phyloP scores from a whole-genome alignment of 2,329 filamentous ascomycete genomes.

The Stachybotrys chartarum region DNA sequence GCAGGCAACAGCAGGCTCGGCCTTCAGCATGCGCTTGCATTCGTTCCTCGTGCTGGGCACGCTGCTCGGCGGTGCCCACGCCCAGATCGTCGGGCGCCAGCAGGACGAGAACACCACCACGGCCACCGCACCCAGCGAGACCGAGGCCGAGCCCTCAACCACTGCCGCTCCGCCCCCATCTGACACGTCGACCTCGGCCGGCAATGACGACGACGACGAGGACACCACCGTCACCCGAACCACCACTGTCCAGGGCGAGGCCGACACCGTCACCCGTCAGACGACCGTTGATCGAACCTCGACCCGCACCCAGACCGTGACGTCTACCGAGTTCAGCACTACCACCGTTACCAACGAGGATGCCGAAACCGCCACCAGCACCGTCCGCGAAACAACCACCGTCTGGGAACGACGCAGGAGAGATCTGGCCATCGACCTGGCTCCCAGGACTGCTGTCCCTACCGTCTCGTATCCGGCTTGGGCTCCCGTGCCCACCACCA shows the following conservation, averaged over 20 bases:
- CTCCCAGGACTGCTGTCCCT: conserved; percentile 15
- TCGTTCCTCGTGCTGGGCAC: conserved; percentile 13
- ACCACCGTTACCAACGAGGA: conserved; percentile 27
- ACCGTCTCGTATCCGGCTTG: conserved; percentile 6
- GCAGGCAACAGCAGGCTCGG: neutral
- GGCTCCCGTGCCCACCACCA: conserved; percentile 10
- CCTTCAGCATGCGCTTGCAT: conserved; percentile 7
- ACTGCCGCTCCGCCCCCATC: neutral
- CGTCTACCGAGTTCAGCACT: conserved; percentile 26
- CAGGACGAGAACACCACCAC: neutral
- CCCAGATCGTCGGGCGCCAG: conserved; percentile 7
- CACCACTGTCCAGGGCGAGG: conserved; percentile 18
- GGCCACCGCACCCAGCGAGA: neutral
- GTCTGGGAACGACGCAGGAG: conserved; percentile 21
- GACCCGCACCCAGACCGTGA: conserved; percentile 24
- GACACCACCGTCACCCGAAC: conserved; percentile 23
- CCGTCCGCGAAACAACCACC: conserved; percentile 26
- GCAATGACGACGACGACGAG: neutral
- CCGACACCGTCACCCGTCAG: conserved; percentile 17
- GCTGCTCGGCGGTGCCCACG: conserved; percentile 12
- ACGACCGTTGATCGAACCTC: conserved; percentile 21
- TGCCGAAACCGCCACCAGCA: conserved; percentile 26
- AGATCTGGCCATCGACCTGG: conserved; percentile 17
- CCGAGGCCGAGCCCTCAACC: neutral
- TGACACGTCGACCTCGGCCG: neutral